Percentiles rank a stretch among this genome's conserved stretches.
Evolutionary conservation across 2,329 filamentous ascomycete species (phyloP).

Genomic region (Colletotrichum chrysophilum): DNA sequence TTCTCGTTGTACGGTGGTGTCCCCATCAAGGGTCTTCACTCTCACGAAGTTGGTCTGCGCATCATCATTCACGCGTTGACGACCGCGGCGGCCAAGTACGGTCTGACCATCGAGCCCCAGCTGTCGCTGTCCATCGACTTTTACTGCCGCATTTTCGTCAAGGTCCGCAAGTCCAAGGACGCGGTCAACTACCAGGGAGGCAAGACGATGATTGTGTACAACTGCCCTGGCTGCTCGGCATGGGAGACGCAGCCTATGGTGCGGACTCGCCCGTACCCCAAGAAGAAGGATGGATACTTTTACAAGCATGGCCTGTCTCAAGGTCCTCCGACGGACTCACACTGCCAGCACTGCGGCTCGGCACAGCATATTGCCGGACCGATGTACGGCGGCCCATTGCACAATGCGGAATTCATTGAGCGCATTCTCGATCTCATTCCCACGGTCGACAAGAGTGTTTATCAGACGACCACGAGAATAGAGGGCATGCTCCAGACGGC

Average conservation of each 20-base stretch:
- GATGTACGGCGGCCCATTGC: conserved; percentile 92
- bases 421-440: conserved; percentile 78
- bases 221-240: conserved; percentile 87
- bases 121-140: conserved; percentile 96
- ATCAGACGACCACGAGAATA: conserved; percentile 81
- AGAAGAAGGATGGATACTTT: conserved; percentile 71
- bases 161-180: conserved; percentile 77
- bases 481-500: conserved; percentile 92
- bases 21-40: conserved; percentile 82
- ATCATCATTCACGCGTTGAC: conserved; percentile 86
- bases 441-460: conserved; percentile 68
- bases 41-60: conserved; percentile 88
- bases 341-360: conserved; percentile 83
- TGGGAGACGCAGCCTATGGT: conserved; percentile 85
- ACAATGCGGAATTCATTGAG: conserved; percentile 83
- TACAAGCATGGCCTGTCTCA: conserved; percentile 81
- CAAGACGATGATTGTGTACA: conserved; percentile 93
- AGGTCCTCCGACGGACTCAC: conserved; percentile 68
- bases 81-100: conserved; percentile 81
- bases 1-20: conserved; percentile 93
- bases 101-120: conserved; percentile 86
- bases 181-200: conserved; percentile 90
- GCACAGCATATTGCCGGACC: conserved; percentile 90
- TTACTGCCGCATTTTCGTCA: conserved; percentile 88
- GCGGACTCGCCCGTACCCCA: conserved; percentile 68